Conservation (phyloP, 768 basidiomycete species). For the Termitomyces sp. region DNA sequence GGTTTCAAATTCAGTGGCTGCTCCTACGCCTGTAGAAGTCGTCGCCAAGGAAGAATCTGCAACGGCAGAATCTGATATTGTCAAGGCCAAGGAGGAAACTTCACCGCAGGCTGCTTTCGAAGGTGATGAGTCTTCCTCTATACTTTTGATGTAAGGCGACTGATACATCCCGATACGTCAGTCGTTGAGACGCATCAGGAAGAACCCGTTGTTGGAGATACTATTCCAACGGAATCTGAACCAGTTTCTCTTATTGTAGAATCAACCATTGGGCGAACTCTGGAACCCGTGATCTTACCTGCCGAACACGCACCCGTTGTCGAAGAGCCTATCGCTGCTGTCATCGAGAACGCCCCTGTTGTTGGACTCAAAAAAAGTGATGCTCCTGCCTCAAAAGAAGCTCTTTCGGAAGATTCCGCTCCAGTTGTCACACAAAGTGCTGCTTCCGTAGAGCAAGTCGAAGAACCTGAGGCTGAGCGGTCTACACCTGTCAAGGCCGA, state of each 20-base stretch:
- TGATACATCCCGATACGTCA: background rate
- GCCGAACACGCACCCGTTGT: slow-evolving; percentile 6
- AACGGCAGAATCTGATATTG: background rate
- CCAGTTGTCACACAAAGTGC: background rate
- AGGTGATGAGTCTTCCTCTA: background rate
- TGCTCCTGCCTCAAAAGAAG: background rate
- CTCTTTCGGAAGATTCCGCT: background rate
- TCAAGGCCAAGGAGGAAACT: background rate
- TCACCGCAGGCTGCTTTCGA: background rate
- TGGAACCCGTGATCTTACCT: background rate
- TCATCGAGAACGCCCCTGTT: background rate
- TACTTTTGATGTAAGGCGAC: background rate
- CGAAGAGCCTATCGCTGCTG: background rate
- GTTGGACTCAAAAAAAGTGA: background rate
- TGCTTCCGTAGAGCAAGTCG: background rate
- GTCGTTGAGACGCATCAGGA: background rate
- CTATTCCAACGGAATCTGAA: background rate
- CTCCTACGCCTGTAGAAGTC: background rate
- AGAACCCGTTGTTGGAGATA: background rate
- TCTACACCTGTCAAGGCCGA: background rate
- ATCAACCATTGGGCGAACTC: background rate
- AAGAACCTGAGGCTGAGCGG: background rate
- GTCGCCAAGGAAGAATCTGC: background rate
- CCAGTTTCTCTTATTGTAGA: background rate
- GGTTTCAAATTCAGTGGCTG: background rate